Base-by-base conservation (phyloP, 2,329 filamentous ascomycete species). In the Colletotrichum tanaceti region DNA sequence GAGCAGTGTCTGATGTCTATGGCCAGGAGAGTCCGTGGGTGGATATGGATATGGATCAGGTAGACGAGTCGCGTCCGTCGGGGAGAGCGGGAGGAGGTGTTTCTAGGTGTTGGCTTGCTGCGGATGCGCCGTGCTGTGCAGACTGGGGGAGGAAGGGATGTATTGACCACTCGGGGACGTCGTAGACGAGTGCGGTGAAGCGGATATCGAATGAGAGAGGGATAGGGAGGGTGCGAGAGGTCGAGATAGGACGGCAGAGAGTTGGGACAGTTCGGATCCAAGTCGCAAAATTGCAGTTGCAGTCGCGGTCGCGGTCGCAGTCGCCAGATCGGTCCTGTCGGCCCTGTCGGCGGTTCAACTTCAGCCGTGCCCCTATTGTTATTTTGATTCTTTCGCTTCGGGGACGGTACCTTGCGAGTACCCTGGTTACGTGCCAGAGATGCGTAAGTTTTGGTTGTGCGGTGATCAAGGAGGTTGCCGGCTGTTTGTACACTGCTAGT, bases 1-100 rank as follows among this genome's bases (percentile, higher is more conserved):
- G 70, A 65, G 61, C 53, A 49, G 62, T 72, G 70, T 71, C 66
- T 69, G 68, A 71, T 65, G 70, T 62, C 68, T 68, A 62, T 65
- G 50, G 39, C 65, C 57, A 68, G 65, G 65, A 60, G 55, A 65
- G 65, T 60, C 62, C 14, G 62, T 66, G 66, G 35, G 65, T 69
- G 62, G 66, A 52, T 68, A 61, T 65, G 41, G 50, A 47, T 60
- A 69, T 69, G 66, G 55, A 69, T 65, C 65, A 47, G 61, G 61
- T 43, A 68, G 61, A 54, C 65, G 55, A 38, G 65, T 65, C 61
- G 62, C 58, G 57, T 46, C 55, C 38, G 20, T 61, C 57, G 55
- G 66, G 66, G 28, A 61, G 55, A 44, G 65, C 65, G 61, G 60
- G 47, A 65, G 41, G 49, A 65, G 41, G 49, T 46, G 63, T 54